Evolutionary conservation across 129 eudicot species (phyloP).

Genomic region (Daucus carota): DNA sequence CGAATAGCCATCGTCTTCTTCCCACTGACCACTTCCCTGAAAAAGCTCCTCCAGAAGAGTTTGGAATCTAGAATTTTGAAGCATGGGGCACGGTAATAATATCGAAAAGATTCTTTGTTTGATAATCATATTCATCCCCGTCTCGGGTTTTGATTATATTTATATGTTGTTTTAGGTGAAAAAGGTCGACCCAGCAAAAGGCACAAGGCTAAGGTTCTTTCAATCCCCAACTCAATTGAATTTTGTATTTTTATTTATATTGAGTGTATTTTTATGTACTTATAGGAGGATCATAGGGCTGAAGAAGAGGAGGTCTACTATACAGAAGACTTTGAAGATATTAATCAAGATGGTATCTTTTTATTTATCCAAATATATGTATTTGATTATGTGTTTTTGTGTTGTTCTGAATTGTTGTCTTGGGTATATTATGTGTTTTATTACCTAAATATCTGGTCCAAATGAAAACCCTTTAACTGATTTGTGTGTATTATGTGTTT

Average conservation of each 20-base stretch:
- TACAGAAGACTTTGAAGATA: slow-evolving; percentile 41
- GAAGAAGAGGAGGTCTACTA: slow-evolving; percentile 39
- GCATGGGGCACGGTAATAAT: slow-evolving; percentile 1
- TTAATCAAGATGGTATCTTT: slow-evolving; percentile 43
- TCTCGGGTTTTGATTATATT: neutral
- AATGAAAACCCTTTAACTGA: neutral
- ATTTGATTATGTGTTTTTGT: neutral
- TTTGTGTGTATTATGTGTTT: too few species aligned
- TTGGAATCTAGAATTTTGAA: neutral
- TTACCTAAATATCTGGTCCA: too few species aligned
- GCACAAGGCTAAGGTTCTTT: slow-evolving; percentile 59
- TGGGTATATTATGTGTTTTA: neutral
- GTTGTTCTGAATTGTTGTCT: neutral
- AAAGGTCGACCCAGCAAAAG: slow-evolving; percentile 70
- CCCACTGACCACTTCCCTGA: neutral
- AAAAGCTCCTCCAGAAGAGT: too few species aligned
- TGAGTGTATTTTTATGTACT: neutral
- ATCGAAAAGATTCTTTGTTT: neutral
- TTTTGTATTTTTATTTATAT: neutral
- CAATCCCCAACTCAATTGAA: neutral
- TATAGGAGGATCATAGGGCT: slow-evolving; percentile 54
- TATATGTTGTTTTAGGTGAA: slow-evolving; percentile 42
- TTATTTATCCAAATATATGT: neutral
- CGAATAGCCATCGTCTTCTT: too few species aligned
- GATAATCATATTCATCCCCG: neutral